A percentile compares a stretch with the other conserved stretches of the same genome.
Evolutionary conservation across 2,329 filamentous ascomycete genomes (phyloP).

Genomic region (Microsporum audouinii): DNA sequence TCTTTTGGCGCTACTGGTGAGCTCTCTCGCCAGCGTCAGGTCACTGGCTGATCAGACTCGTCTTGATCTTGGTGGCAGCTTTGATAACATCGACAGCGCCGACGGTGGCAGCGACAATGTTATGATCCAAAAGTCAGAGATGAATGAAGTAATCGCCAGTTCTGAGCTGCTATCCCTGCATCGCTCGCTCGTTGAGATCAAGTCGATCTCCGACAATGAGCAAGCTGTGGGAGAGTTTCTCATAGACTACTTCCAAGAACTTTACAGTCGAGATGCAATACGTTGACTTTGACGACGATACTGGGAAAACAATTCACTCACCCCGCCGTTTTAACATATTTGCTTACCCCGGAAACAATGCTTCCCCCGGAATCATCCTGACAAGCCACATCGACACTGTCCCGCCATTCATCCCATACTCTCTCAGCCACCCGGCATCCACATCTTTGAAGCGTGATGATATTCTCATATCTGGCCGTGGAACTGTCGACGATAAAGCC

Average conservation of each 20-base stretch:
- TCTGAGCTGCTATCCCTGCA: conserved; percentile 58
- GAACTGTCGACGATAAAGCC: conserved; percentile 37
- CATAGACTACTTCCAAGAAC: conserved; percentile 47
- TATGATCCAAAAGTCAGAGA: not conserved
- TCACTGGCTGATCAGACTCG: not conserved
- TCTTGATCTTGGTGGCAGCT: not conserved
- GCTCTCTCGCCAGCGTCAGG: not conserved
- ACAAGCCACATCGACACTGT: conserved; percentile 73
- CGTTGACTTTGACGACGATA: conserved; percentile 22
- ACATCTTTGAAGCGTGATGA: conserved; percentile 15
- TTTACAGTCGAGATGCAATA: conserved; percentile 53
- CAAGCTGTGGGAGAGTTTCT: conserved; percentile 57
- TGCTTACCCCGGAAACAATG: conserved; percentile 40
- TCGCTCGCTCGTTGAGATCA: conserved; percentile 59
- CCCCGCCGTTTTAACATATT: conserved; percentile 60
- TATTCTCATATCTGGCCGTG: conserved; percentile 34
- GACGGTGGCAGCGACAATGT: not conserved
- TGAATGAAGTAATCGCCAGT: conserved; percentile 29
- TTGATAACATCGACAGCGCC: not conserved
- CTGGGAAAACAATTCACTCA: conserved; percentile 12
- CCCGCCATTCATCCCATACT: conserved; percentile 39
- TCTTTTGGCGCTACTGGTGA: not conserved
- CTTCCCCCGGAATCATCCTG: conserved; percentile 28
- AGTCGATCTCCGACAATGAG: conserved; percentile 62
- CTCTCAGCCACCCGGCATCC: conserved; percentile 38